Evolutionary conservation across 148 eudicot species (phyloP).

Genomic region (Camellia sinensis): DNA sequence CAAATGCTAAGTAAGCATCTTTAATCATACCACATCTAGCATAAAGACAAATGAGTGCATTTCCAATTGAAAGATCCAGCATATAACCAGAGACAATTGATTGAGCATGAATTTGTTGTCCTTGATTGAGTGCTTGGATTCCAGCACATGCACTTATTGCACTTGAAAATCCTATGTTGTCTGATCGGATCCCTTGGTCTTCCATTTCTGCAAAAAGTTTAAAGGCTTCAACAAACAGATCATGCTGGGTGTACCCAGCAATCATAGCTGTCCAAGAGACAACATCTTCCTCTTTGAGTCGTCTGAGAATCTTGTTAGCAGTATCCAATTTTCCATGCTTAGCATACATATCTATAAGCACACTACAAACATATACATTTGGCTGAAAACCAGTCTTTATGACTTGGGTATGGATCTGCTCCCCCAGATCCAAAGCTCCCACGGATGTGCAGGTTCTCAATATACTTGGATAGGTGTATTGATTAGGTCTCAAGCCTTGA

Average conservation of each 20-base stretch:
- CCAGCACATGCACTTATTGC: slow-evolving; percentile 93
- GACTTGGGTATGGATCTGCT: slow-evolving; percentile 75
- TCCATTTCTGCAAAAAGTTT: slow-evolving; percentile 73
- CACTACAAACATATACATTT: slow-evolving; percentile 77
- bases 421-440: slow-evolving; percentile 76
- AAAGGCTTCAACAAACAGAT: slow-evolving; percentile 59
- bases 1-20: slow-evolving; percentile 69
- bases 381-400: slow-evolving; percentile 80
- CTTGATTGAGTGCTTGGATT: slow-evolving; percentile 73
- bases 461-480: slow-evolving; percentile 86
- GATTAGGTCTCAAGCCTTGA: slow-evolving; percentile 73
- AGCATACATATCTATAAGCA: slow-evolving; percentile 89
- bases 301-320: slow-evolving; percentile 63
- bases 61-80: slow-evolving; percentile 11
- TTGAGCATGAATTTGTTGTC: slow-evolving; percentile 78
- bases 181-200: slow-evolving; percentile 50
- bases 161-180: slow-evolving; percentile 79
- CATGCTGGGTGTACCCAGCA: no score
- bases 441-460: slow-evolving; percentile 68
- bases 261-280: no score
- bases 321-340: slow-evolving; percentile 59
- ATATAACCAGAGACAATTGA: slow-evolving; percentile 59
- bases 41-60: slow-evolving; percentile 26
- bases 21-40: slow-evolving; percentile 73
- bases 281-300: slow-evolving; percentile 36